Percentiles rank a stretch among this genome's conserved stretches.
Conservation (phyloP, 2,329 filamentous ascomycete species). For the Lecanosticta acicola region DNA sequence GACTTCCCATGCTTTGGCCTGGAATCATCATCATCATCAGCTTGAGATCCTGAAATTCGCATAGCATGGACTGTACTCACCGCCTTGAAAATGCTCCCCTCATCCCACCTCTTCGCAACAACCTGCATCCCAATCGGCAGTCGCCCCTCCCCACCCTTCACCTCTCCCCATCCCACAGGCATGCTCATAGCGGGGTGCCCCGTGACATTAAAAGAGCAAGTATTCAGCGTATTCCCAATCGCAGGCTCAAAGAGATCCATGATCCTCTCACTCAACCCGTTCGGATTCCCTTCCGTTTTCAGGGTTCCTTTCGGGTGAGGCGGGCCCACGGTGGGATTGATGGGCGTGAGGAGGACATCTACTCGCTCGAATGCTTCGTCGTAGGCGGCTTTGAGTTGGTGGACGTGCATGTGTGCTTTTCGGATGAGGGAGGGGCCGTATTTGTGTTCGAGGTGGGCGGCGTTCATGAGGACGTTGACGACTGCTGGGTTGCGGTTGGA, state of each 20-base stretch:
- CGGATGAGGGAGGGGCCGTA: constrained; percentile 33
- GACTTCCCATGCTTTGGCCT: constrained; percentile 33
- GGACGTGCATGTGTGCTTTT: constrained; percentile 45
- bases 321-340: constrained; percentile 43
- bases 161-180: constrained; percentile 36
- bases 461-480: constrained; percentile 41
- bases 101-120: constrained; percentile 33
- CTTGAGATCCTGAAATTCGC: background rate
- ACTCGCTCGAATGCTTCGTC: constrained; percentile 39
- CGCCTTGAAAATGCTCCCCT: constrained; percentile 32
- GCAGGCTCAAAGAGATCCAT: constrained; percentile 40
- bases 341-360: constrained; percentile 48
- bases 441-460: constrained; percentile 29
- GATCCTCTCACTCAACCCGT: constrained; percentile 29
- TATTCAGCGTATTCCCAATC: constrained; percentile 42
- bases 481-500: constrained; percentile 43
- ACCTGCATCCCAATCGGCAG: constrained; percentile 36
- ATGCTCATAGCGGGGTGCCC: constrained; percentile 48
- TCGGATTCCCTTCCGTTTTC: constrained; percentile 20
- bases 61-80: background rate
- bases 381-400: constrained; percentile 46
- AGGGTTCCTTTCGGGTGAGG: constrained; percentile 33
- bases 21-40: no score
- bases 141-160: constrained; percentile 24
- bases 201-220: constrained; percentile 47